Evolutionary conservation across 2,329 filamentous ascomycete genomes (phyloP), one percentile per base, ranked within the genome.

Genomic region (Colletotrichum viniferum): DNA sequence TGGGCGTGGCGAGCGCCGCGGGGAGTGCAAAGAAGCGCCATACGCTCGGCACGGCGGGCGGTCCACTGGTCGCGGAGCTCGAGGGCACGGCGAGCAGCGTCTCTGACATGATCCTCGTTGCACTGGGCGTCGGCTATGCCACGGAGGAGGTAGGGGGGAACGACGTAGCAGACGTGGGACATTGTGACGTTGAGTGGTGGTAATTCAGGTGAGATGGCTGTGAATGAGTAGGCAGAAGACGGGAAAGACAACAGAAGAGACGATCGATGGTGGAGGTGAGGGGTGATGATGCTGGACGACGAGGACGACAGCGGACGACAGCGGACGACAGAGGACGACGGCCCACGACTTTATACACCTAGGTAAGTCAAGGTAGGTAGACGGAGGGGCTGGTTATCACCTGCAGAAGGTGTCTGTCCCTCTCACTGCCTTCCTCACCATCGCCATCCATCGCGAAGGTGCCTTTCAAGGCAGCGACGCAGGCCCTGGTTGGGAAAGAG

Each of bases 81-180:
- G 18, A 88, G 82, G 2, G 83, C 83, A 21, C 78, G 73, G 12
- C 78, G 81, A 30, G 87, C 87, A 8, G 83, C 81, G 36, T 82
- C 73, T 28, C 86, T 84, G 43, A 84, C 78, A 6, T 79, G 74
- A 3, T 85, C 81, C 3, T 84, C 80, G 48, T 87, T 87, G 73
- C 77, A 74, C 4, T 82, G 77, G 48, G 84, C 85, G 63, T 86
- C 81, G 38, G 85, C 85, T 67, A 89, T 87, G 69, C 82, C 83
- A 36, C 79, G 81, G 26, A 89, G 83, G 13, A 89, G 82, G 71
- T 89, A 85, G 24, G 87, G 87, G 24, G 87, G 87, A 6, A 89
- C 84, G 72, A 88, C 84, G 74, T 81, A 85, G 79, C 85, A 87
- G 71, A 82, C 61, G 68, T 69, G 62, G 13, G 61, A 13, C 73